These are phyloP conservation scores for Torulaspora franciscae DNA, from an alignment of 805 yeast genomes.

Conservation along the genomic window DNA sequence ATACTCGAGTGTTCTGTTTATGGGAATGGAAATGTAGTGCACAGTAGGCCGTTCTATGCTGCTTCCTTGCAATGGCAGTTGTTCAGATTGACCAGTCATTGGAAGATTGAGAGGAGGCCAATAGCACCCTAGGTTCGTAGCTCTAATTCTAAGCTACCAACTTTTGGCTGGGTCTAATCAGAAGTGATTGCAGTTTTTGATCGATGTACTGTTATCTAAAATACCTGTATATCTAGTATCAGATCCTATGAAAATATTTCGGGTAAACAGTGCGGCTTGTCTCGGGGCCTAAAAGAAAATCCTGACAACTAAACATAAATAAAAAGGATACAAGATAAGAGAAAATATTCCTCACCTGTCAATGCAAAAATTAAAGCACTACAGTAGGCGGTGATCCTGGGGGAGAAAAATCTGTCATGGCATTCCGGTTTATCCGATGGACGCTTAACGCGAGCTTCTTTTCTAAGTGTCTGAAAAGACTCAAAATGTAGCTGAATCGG, in stretches of 20 bases:
- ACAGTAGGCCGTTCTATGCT: slow-evolving; percentile 18
- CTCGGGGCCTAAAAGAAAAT: background rate
- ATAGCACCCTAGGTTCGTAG: background rate
- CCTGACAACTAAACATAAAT: background rate
- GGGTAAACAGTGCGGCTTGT: background rate
- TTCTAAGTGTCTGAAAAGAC: too few species aligned
- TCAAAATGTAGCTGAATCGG: too few species aligned
- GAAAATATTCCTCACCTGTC: too few species aligned
- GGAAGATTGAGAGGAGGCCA: background rate
- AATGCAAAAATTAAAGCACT: too few species aligned
- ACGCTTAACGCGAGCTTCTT: too few species aligned
- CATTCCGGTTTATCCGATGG: too few species aligned
- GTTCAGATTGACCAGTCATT: slow-evolving; percentile 12
- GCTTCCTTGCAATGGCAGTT: slow-evolving; percentile 10
- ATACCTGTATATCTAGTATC: background rate
- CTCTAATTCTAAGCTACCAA: background rate
- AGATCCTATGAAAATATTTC: background rate
- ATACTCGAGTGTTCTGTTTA: slow-evolving; percentile 21
- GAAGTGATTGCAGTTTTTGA: background rate
- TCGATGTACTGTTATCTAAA: background rate
- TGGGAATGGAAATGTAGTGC: slow-evolving; percentile 34
- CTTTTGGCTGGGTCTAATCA: background rate
- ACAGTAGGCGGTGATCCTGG: too few species aligned
- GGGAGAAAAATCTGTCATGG: too few species aligned
- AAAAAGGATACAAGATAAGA: background rate